These are phyloP conservation scores for Verticillium klebahnii DNA, from an alignment of 2,329 filamentous ascomycete species.

Conservation along the genomic window DNA sequence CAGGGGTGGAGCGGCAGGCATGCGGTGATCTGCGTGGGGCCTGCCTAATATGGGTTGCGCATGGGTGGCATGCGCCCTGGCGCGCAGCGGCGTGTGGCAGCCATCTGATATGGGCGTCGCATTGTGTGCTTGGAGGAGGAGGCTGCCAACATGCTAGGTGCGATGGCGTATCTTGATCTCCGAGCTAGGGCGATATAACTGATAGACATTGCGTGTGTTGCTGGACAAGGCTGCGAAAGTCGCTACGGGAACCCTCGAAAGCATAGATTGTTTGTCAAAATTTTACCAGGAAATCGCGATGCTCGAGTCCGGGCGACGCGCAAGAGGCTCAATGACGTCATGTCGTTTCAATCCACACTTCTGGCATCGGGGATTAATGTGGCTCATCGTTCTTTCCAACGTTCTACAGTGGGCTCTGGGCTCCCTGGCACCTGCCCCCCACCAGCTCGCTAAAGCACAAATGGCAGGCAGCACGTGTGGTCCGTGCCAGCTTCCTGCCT, in stretches of 20 bases:
- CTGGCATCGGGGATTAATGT: background rate
- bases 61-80: background rate
- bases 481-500: background rate
- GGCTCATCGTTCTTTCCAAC: background rate
- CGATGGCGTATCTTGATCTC: background rate
- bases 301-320: background rate
- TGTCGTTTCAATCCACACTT: background rate
- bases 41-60: background rate
- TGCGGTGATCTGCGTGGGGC: background rate
- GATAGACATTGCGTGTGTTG: background rate
- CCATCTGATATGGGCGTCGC: background rate
- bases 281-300: background rate
- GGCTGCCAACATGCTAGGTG: background rate
- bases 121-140: background rate
- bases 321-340: background rate
- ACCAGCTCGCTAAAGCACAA: background rate
- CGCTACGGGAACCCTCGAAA: background rate
- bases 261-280: background rate
- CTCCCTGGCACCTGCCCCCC: background rate
- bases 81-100: background rate
- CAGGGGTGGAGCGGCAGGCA: background rate
- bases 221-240: too few species aligned
- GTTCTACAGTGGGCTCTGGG: background rate
- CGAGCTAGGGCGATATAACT: background rate
- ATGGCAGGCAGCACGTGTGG: background rate